Evolutionary conservation across 2,329 filamentous ascomycete genomes (phyloP), one percentile per base, ranked within the genome.

Genomic region (Fusarium nygamai): DNA sequence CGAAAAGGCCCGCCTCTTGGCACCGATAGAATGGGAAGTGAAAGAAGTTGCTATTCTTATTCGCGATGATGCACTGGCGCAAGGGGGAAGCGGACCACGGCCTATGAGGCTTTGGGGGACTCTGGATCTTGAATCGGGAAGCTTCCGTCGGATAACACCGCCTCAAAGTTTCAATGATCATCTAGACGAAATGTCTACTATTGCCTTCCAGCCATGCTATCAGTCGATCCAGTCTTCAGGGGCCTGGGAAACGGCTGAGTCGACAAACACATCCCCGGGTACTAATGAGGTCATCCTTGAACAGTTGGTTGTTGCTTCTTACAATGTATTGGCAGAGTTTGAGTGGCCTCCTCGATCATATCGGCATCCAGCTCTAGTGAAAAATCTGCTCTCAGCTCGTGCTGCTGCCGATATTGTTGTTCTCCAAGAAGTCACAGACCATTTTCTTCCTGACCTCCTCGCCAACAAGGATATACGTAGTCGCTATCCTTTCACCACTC

Each of bases 341-440:
- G 62, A 83, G 14, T 85, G 83, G 76, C 87, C 87, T 2, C 84
- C 86, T 6, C 82, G 81, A 12, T 77, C 80, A 22, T 73, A 74
- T 24, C 82, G 87, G 36, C 85, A 88, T 64, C 78, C 84, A 5
- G 73, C 84, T 13, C 75, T 89, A 51, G 66, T 88, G 27, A 75
- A 79, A 12, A 88, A 84, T 63, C 79, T 89, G 6, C 76, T 89
- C 9, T 83, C 84, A 0, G 63, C 78, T 9, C 78, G 81, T 13
- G 86, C 86, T 7, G 66, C 76, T 2, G 82, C 88, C 13, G 87
- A 89, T 64, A 80, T 88, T 7, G 72, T 89, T 14, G 82, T 89
- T 7, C 83, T 93, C 10, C 87, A 93, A 78, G 91, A 92, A 80
- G 88, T 92, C 3, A 91, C 90, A 0, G 90, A 92, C 69, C 85